Evolutionary conservation across 208 protist genomes (phyloP), one percentile per base, ranked within the genome.

Genomic region (Zelonia costaricensis): DNA sequence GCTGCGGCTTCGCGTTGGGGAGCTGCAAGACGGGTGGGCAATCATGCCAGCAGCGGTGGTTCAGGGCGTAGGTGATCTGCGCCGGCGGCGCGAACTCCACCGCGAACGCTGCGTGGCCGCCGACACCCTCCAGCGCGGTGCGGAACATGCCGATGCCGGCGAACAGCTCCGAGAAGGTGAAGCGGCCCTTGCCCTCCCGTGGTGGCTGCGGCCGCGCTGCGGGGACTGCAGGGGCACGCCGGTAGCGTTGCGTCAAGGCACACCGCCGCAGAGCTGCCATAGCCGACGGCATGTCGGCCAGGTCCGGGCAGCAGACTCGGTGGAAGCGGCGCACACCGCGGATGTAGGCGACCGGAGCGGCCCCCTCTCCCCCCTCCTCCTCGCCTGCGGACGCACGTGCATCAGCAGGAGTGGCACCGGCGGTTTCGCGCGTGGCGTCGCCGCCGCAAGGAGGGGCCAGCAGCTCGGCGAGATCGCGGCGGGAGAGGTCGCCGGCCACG

Each of bases 81-180:
- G 82, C 81, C 0, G 67, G 56, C 2, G 54, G 42, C 1, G 85
- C 78, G 23, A 78, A 69, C 72, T 93, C 85, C 6, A 88, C 82
- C 1, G 85, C 84, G 51, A 94, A 92, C 12, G 78, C 64, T 20
- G 84, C 76, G 27, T 23, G 57, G 3, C 82, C 83, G 5, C 86
- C 85, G 1, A 82, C 70, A 0, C 63, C 46, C 65, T 88, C 77
- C n/a, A 96, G 59, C 2, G 70, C 91, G 4, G 80, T 35, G 30
- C 86, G 77, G 40, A 96, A 94, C 81, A 92, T 91, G 35, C 87
- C 90, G 46, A 96, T 92, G 16, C 88, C 91, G n/a, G 82, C 79
- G 62, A 96, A 96, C n/a, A 96, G 61, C 77, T 96, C 91, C 1
- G 74, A 78, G 43, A 92, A 93, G 8, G 75, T 87, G 73, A 92